Percentiles rank a stretch among this genome's conserved stretches.
phyloP scores from a whole-genome alignment of 2,329 filamentous ascomycete genomes.

The Tolypocladium album region DNA sequence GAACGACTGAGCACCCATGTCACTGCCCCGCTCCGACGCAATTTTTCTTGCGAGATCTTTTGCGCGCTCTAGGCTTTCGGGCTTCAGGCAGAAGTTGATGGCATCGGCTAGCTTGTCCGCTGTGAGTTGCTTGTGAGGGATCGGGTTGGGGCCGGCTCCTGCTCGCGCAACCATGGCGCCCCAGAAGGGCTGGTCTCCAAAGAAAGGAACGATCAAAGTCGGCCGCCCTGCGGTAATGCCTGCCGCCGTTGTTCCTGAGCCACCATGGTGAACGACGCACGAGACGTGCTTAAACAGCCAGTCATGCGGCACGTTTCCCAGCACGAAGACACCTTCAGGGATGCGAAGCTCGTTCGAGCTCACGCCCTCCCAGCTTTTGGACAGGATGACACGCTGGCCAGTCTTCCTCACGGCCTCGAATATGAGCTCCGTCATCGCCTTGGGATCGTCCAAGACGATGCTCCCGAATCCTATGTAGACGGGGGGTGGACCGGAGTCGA shows the following conservation, averaged over 20 bases:
- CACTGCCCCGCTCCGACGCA: neutral
- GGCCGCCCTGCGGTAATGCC: slow-evolving; percentile 68
- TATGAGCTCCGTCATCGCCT: neutral
- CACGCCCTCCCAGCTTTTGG: slow-evolving; percentile 76
- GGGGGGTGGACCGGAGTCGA: neutral
- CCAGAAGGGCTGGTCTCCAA: slow-evolving; percentile 79
- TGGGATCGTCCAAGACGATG: neutral
- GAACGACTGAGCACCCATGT: neutral
- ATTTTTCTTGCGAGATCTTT: neutral
- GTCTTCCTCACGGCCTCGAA: neutral
- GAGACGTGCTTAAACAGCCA: slow-evolving; percentile 79
- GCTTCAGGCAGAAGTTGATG: slow-evolving; percentile 25
- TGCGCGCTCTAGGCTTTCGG: neutral
- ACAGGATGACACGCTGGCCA: neutral
- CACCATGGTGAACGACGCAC: slow-evolving; percentile 77
- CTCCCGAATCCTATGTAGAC: neutral
- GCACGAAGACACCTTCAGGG: slow-evolving; percentile 68
- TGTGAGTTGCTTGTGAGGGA: slow-evolving; percentile 58
- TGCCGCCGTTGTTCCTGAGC: slow-evolving; percentile 78
- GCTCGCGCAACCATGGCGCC: slow-evolving; percentile 64
- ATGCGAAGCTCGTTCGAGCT: slow-evolving; percentile 59
- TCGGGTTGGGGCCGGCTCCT: slow-evolving; percentile 60
- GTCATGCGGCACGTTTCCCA: slow-evolving; percentile 79
- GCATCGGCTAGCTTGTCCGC: slow-evolving; percentile 54
- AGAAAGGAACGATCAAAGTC: slow-evolving; percentile 78